Conservation (phyloP, 2,329 filamentous ascomycete species). For the Celoporthe dispersa region DNA sequence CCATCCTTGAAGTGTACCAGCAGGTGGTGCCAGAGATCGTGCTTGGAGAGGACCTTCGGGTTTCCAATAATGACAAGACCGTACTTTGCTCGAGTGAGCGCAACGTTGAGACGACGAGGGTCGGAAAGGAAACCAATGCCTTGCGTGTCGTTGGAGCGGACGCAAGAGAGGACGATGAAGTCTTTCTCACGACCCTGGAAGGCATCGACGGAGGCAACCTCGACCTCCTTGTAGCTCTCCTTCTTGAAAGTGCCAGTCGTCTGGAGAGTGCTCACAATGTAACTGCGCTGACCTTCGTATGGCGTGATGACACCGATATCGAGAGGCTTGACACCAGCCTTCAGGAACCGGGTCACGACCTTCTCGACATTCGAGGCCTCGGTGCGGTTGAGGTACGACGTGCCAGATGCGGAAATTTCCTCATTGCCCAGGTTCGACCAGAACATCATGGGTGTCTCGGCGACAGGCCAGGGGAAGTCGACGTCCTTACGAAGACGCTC, state of each 20-base stretch:
- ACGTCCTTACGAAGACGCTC: constrained; percentile 90
- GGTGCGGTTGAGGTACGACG: constrained; percentile 96
- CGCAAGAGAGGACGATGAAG: constrained; percentile 96
- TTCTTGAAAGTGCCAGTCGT: constrained; percentile 97
- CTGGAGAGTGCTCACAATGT: constrained; percentile 99
- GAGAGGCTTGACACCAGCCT: constrained; percentile 90
- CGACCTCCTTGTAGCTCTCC: constrained; percentile 97
- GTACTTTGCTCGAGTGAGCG: constrained; percentile 94
- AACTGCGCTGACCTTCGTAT: constrained; percentile 97
- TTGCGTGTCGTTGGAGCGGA: constrained; percentile 98
- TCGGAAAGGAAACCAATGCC: constrained; percentile 99
- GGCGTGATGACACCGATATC: constrained; percentile 98
- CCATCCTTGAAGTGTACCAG: constrained; percentile 95
- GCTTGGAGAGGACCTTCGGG: constrained; percentile 95
- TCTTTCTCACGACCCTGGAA: constrained; percentile 99
- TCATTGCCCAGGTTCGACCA: constrained; percentile 98
- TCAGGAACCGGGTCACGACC: constrained; percentile 98
- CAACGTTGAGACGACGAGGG: constrained; percentile 94
- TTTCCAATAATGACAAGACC: constrained; percentile 96
- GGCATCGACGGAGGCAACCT: constrained; percentile 96
- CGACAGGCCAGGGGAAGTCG: constrained; percentile 96
- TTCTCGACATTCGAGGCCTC: constrained; percentile 98
- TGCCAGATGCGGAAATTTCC: constrained; percentile 96
- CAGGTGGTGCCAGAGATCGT: constrained; percentile 96
- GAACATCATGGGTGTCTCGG: constrained; percentile 98